Evolutionary conservation across 345 rosid genomes (phyloP).

Genomic region (Punica granatum): DNA sequence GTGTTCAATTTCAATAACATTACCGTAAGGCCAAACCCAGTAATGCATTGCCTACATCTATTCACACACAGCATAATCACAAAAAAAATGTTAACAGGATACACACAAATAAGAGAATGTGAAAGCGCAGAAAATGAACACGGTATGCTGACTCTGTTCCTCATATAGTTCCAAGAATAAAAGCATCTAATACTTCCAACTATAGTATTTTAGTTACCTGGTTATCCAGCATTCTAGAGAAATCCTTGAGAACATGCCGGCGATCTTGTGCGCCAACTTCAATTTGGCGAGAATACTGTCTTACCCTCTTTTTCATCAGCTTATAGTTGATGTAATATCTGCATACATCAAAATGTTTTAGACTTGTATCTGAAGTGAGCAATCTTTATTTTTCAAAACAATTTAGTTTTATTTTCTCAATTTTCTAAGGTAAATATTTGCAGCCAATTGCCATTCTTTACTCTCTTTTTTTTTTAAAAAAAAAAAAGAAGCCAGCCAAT

Average conservation of each 20-base stretch:
- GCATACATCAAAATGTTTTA: conserved; percentile 6
- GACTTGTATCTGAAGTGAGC: not conserved
- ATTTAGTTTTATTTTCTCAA: too few relatives aligned
- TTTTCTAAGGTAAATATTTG: too few relatives aligned
- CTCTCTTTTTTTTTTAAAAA: too few relatives aligned
- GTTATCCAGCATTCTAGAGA: conserved; percentile 93
- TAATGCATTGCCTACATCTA: not conserved
- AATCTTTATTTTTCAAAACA: too few relatives aligned
- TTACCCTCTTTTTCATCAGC: conserved; percentile 89
- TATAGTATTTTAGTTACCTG: conserved; percentile 40
- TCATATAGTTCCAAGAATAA: not conserved
- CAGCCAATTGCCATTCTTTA: too few relatives aligned
- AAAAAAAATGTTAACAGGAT: not conserved
- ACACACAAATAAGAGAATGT: not conserved
- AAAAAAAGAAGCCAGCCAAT: not conserved
- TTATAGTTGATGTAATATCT: conserved; percentile 95
- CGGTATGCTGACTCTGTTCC: not conserved
- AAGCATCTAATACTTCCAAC: not conserved
- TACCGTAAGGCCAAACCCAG: not conserved
- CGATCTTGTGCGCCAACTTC: conserved; percentile 70
- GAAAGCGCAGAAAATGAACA: not conserved
- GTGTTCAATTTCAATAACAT: not conserved
- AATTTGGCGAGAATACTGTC: conserved; percentile 76
- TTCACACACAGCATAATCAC: not conserved
- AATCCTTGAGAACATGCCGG: conserved; percentile 90